Conservation (phyloP, 176 grass and related monocot species). For the Otatea glauca region DNA sequence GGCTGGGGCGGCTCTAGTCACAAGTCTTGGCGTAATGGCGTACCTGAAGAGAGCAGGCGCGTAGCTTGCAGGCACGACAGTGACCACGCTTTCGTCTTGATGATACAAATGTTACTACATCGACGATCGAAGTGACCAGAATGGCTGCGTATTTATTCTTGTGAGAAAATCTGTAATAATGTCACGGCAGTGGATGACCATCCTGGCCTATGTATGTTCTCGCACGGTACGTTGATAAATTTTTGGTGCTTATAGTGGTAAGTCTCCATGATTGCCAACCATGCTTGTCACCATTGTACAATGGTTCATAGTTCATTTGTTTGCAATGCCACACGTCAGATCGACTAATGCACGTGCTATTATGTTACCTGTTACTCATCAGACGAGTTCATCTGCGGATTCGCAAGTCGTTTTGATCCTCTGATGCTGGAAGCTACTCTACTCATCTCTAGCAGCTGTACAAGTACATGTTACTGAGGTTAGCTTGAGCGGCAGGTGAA, state of each 20-base stretch:
- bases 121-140: conserved; percentile 8
- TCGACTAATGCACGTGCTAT: neutral
- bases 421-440: neutral
- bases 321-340: neutral
- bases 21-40: conserved; percentile 87
- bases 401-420: neutral
- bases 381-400: neutral
- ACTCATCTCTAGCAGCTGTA: neutral
- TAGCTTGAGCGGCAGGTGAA: too few relatives aligned
- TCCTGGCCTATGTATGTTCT: neutral
- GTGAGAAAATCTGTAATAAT: conserved; percentile 52
- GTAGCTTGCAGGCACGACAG: conserved; percentile 8
- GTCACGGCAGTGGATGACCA: conserved; percentile 31
- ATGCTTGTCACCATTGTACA: conserved; percentile 7
- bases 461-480: too few relatives aligned
- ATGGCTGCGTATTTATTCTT: conserved; percentile 55
- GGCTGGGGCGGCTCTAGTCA: conserved; percentile 80
- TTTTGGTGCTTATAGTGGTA: conserved; percentile 17
- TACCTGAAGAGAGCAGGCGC: conserved; percentile 77
- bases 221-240: conserved; percentile 33
- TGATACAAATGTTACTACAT: conserved; percentile 31
- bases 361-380: neutral
- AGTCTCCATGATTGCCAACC: neutral
- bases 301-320: neutral
- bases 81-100: conserved; percentile 4